Conservation (phyloP, 2,329 filamentous ascomycete species). For the Lecanosticta acicola region DNA sequence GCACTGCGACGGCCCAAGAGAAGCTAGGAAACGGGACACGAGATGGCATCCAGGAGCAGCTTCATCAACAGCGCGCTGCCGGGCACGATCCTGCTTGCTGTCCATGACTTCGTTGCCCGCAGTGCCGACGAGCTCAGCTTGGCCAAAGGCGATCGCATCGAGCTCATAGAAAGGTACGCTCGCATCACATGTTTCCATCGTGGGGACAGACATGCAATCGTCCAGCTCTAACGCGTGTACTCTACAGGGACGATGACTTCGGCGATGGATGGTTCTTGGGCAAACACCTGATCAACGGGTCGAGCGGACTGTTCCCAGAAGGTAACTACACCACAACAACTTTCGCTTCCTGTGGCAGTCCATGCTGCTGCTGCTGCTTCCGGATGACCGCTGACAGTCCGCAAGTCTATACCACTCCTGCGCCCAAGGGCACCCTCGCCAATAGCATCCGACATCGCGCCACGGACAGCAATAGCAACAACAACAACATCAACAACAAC, state of each 20-base stretch:
- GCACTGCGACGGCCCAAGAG: neutral
- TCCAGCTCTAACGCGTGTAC: neutral
- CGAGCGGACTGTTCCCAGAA: constrained; percentile 76
- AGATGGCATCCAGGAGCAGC: constrained; percentile 16
- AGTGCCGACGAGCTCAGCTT: constrained; percentile 90
- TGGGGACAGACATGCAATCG: neutral
- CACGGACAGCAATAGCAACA: constrained; percentile 18
- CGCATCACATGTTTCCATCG: neutral
- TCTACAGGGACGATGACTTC: constrained; percentile 66
- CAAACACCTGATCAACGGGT: constrained; percentile 65
- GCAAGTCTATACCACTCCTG: constrained; percentile 37
- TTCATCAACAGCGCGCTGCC: constrained; percentile 26
- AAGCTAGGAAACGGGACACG: neutral
- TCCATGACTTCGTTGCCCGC: constrained; percentile 84
- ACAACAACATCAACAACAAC: constrained; percentile 18
- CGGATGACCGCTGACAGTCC: constrained; percentile 11
- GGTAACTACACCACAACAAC: constrained; percentile 47
- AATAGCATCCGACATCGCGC: constrained; percentile 14
- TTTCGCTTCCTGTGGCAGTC: neutral
- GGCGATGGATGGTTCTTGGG: constrained; percentile 72
- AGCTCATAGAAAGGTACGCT: constrained; percentile 63
- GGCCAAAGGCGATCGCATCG: constrained; percentile 74
- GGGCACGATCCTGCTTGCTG: constrained; percentile 54
- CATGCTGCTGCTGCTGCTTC: neutral
- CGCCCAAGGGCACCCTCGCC: constrained; percentile 32